Evolutionary conservation across 2,329 filamentous ascomycete species (phyloP), one percentile per base, ranked within the genome.

Genomic region (Uncinocarpus reesii): DNA sequence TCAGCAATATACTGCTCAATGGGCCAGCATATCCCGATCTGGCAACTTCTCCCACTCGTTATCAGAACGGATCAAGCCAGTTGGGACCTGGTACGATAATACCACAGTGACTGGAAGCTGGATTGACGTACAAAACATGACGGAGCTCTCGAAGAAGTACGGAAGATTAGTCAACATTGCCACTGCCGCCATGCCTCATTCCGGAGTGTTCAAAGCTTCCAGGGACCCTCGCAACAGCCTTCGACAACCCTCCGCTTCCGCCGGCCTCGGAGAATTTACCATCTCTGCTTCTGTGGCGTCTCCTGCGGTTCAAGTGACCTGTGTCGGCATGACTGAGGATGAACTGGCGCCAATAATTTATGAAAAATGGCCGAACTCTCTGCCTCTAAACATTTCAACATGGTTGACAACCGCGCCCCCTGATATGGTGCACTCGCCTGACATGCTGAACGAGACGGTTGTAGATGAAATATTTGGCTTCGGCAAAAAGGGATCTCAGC

Each of bases 141-240:
- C 71, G 0, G 62, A 66, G 2, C 66, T 71, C 0, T 81, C 73
- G 3, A 59, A 70, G 3, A 59, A 70, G 8, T 62, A 77, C 46
- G 65, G 69, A 0, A 72, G 83, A 21, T 71, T 83, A 31, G 69
- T 90, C 57, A 85, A 88, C 60, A 88, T 89, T 53, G 78, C 87
- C 21, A 84, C 82, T 0, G 71, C 89, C 55, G 83, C 84, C 0
- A 82, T 89, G 75, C 86, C 86, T 0, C 86, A 92, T 56, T 71
- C 80, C 0, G 79, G 81, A 0, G 73, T 92, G 0, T 79, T 83
- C 28, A 64, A 70, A 10, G 84, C 85, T 0, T 80, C 82, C 0
- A 75, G 70, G 7, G 70, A 82, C 54, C 64, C 71, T 0, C 61
- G 65, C 7, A 90, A 90, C 57, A 62, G 66, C 0, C 85, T 92